A percentile compares a stretch with the other conserved stretches of the same genome.
Evolutionary conservation across 306 rosid genomes (phyloP).

Genomic region (Casuarina glauca): DNA sequence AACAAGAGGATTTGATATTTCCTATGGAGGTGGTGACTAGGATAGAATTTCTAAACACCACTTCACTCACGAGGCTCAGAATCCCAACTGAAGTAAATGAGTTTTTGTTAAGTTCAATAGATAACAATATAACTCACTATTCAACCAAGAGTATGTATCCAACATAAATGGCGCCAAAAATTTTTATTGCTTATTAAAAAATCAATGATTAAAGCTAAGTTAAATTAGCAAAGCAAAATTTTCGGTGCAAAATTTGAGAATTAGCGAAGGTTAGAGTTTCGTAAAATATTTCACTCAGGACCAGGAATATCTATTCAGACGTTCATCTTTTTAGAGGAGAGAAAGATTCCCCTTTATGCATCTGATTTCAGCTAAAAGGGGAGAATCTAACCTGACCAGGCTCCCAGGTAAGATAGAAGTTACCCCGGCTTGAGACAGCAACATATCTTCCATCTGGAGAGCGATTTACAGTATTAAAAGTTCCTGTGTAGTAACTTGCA

Average conservation of each 20-base stretch:
- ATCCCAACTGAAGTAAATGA: neutral
- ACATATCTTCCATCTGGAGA: constrained; percentile 94
- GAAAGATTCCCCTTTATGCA: neutral
- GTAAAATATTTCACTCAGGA: neutral
- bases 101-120: neutral
- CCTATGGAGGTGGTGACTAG: neutral
- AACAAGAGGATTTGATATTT: neutral
- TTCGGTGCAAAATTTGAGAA: no score
- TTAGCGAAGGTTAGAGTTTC: neutral
- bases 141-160: neutral
- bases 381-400: constrained; percentile 85
- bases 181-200: neutral
- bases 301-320: neutral
- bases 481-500: constrained; percentile 94
- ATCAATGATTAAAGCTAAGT: neutral
- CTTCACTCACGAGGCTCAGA: neutral
- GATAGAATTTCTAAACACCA: neutral
- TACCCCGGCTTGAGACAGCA: constrained; percentile 97
- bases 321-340: neutral
- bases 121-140: neutral
- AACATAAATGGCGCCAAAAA: neutral
- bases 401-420: constrained; percentile 97
- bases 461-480: constrained; percentile 88
- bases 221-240: no score
- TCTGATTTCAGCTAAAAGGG: constrained; percentile 1